phyloP scores from a whole-genome alignment of 2,329 filamentous ascomycete genomes.

The Ophiostoma tasmaniense region DNA sequence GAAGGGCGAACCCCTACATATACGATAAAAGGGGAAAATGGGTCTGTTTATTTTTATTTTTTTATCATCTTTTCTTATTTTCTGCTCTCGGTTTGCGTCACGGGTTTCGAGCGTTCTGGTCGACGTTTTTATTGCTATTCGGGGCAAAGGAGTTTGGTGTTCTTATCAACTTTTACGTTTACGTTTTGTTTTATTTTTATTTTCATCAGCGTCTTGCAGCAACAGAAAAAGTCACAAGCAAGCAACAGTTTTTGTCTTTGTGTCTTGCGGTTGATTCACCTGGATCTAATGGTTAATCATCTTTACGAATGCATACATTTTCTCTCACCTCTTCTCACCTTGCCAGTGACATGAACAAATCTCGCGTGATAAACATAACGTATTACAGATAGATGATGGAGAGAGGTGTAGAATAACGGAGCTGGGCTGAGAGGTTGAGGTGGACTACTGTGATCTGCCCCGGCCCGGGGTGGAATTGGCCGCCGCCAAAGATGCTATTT shows the following conservation, averaged over 20 bases:
- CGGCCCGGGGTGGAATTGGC: too few species aligned
- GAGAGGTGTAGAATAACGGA: background rate
- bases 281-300: background rate
- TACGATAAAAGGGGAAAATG: background rate
- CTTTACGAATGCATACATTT: background rate
- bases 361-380: background rate
- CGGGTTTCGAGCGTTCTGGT: background rate
- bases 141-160: conserved; percentile 1
- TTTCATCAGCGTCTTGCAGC: background rate
- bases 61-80: background rate
- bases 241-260: background rate
- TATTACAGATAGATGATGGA: background rate
- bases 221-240: background rate
- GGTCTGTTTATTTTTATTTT: background rate
- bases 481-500: background rate
- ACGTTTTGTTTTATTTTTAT: background rate
- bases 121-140: background rate
- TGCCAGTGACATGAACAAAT: background rate
- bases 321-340: background rate
- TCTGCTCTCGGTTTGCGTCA: background rate
- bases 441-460: too few species aligned
- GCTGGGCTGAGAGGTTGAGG: background rate
- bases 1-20: background rate
- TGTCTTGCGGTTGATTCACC: background rate
- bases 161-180: background rate